Base-by-base conservation (phyloP, 2,329 filamentous ascomycete genomes). In the Apiospora kogelbergensis region DNA sequence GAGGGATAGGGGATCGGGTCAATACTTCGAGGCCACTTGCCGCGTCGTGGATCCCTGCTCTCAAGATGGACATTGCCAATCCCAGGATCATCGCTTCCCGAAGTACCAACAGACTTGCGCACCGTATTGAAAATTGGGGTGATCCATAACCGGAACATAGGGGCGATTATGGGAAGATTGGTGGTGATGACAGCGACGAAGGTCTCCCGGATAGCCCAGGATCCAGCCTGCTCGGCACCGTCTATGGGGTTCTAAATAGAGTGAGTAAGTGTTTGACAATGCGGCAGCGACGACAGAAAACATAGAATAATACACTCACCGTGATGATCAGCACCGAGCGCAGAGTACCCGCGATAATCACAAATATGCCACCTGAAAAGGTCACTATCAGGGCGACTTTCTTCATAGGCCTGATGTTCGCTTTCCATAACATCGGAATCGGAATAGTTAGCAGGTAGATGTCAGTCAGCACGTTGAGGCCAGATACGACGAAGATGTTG, bases 361-460 rank as follows among this genome's bases (percentile, higher is more conserved):
- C 80, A 63, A 83, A 81, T n/a, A 83, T 76, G 9, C 81, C 81
- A 0, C 78, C 77, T 0, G 81, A 76, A 22, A 83, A 78, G 0
- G 83, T 75, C 17, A 81, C 70, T 0, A 76, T 81, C 2, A 78
- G 77, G 0, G 77, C 80, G 13, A 78, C 71, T 69, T 83, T 84
- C 71, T 82, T 81, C 5, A 72, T 44, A 13, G 74, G 73, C 7
- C 75, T 78, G 70, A 83, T 75, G 13, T 71, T 78, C 5, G 80
- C 79, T 67, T 76, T 76, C 78, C 79, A 84, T 1, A 81, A 76
- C 77, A 89, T 85, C 1, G 87, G 87, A 3, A 88, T 79, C 0
- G 87, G 87, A 42, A 90, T 89, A 30, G 83, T 82, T 68, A 90
- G 84, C n/a, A 90, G 80, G 71, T 89, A 90, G 0, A 88, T 66